A percentile compares a stretch with the other conserved stretches of the same genome.
Conservation (phyloP, 2,329 filamentous ascomycete genomes). For the Fusarium torulosum region DNA sequence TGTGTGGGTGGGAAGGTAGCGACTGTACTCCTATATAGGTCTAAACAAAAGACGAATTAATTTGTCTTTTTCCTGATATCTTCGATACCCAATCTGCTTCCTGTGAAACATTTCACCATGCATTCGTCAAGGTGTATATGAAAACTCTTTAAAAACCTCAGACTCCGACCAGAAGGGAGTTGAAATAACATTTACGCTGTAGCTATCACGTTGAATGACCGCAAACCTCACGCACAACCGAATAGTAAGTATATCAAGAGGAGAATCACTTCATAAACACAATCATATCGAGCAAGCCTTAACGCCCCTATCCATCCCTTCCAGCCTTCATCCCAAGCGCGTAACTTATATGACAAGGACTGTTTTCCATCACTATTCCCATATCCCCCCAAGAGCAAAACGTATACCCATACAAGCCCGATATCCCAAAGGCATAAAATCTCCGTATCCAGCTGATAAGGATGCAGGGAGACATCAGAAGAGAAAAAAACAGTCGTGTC, state of each 20-base stretch:
- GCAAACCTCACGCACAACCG: neutral
- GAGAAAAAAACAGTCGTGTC: constrained; percentile 38
- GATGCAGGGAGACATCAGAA: constrained; percentile 25
- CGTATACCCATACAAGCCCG: neutral
- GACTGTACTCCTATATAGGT: constrained; percentile 21
- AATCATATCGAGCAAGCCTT: constrained; percentile 13
- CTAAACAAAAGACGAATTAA: constrained; percentile 12
- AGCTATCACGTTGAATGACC: neutral
- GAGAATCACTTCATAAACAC: constrained; percentile 25
- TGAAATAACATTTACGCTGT: neutral
- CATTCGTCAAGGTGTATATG: neutral
- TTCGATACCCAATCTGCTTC: neutral
- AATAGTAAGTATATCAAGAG: neutral
- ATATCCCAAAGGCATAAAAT: constrained; percentile 17
- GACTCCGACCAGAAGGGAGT: neutral
- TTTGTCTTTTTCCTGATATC: neutral
- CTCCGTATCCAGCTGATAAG: constrained; percentile 10
- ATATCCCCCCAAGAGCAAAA: constrained; percentile 7
- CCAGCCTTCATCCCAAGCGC: constrained; percentile 1
- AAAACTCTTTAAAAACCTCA: neutral
- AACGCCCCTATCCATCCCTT: constrained; percentile 18
- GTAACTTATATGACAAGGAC: constrained; percentile 16
- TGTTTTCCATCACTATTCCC: constrained; percentile 8
- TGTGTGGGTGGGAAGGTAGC: constrained; percentile 7
- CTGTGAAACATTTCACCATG: neutral